Conservation (phyloP, 108 stramenopile genomes). For the Nitzschia sp. region DNA sequence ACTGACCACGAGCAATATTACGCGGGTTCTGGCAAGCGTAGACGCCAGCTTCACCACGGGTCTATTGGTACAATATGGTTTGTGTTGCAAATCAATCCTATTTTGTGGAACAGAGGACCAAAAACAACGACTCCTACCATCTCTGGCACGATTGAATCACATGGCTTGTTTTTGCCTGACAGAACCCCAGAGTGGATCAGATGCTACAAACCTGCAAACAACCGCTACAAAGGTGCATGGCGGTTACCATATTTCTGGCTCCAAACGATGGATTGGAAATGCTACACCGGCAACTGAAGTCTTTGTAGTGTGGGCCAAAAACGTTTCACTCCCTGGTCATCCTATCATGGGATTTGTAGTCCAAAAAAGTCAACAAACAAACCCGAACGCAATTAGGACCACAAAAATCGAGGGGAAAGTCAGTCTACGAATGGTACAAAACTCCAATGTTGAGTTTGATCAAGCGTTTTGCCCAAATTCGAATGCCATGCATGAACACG, state of each 20-base stretch:
- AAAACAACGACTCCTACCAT: conserved; percentile 11
- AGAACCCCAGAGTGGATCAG: conserved; percentile 25
- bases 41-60: conserved; percentile 27
- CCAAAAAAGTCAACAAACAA: conserved; percentile 15
- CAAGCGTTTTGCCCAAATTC: conserved; percentile 21
- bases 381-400: conserved; percentile 8
- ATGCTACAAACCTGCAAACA: conserved; percentile 16
- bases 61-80: conserved; percentile 24
- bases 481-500: conserved; percentile 23
- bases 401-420: conserved; percentile 28
- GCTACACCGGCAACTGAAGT: conserved; percentile 20
- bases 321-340: conserved; percentile 11
- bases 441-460: conserved; percentile 23
- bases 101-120: conserved; percentile 26
- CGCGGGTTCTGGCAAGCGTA: conserved; percentile 16
- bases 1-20: conserved; percentile 16
- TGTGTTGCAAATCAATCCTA: conserved; percentile 26
- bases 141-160: conserved; percentile 6
- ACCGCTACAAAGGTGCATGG: conserved; percentile 9
- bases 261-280: conserved; percentile 34
- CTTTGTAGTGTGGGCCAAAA: conserved; percentile 27
- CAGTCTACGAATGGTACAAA: conserved; percentile 29
- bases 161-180: conserved; percentile 31
- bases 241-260: conserved; percentile 25
- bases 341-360: conserved; percentile 33